Base-by-base conservation (phyloP, 306 rosid species). In the Carpinus viminea region DNA sequence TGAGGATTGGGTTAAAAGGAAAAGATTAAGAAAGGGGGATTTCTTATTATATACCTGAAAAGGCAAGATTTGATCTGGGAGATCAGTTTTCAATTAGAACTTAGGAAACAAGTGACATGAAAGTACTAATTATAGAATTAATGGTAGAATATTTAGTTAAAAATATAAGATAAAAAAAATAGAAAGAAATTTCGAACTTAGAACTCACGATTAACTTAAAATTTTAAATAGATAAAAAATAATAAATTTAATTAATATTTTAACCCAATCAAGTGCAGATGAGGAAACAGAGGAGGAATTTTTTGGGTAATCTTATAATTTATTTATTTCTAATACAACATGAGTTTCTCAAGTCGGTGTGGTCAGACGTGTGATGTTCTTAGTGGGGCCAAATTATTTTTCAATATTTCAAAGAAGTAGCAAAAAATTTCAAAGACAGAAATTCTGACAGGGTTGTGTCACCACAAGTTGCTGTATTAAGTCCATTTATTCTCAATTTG, bases 311-410 rank as follows among this genome's bases (percentile, higher is more conserved):
- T 38, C 4, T 38, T 34, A 0, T 16, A 20, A 65, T 15, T 65
- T 7, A 65, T 65, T 65, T 64, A 8, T 65, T 34, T 34, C 16
- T 34, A 1, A 18, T 8, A 65, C 47, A 0, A 36, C 70, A 36
- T 65, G 9, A 8, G 47, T 41, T 34, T 41, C 51, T 41, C 8
- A 41, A 68, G 24, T n/a, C 18, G 12, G 47, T 41, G 45, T 68
- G 13, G 38, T 68, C 3, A 43, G 51, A 38, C 72, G 12, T 41
- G 46, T 24, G 72, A 53, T 61, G 53, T 55, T 47, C 52, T 12
- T 2, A 65, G 73, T 59, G 80, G 79, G 84, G 46, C 54, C 79
- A 50, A 64, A 16, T 16, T 34, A 64, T 73, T 72, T 47, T 51
- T 45, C n/a, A 12, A 69, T 53, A 24, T 24, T 24, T 24, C 26